phyloP scores from a whole-genome alignment of 768 basidiomycete genomes.

The Psilocybe sp. region DNA sequence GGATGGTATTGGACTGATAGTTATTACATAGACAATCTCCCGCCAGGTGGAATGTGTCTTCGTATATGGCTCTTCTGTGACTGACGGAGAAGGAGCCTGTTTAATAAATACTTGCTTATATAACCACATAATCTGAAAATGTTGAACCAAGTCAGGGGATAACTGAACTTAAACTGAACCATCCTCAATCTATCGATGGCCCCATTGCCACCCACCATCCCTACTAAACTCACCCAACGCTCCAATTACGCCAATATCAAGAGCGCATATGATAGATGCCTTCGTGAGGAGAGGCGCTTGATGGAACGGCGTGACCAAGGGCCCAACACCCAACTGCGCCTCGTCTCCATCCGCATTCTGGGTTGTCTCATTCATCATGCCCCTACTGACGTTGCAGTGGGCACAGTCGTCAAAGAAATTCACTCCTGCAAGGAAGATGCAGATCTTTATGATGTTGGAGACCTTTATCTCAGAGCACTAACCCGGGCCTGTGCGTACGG shows the following conservation, averaged over 20 bases:
- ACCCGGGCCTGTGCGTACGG: slow-evolving; percentile 23
- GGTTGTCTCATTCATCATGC: slow-evolving; percentile 21
- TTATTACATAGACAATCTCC: no score
- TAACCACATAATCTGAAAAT: no score
- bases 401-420: slow-evolving; percentile 14
- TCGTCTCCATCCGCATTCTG: slow-evolving; percentile 22
- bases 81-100: no score
- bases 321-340: slow-evolving; percentile 10
- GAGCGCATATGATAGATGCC: slow-evolving; percentile 19
- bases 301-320: slow-evolving; percentile 7
- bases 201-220: not conserved
- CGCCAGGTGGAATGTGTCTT: no score
- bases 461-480: slow-evolving; percentile 25
- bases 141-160: no score
- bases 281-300: slow-evolving; percentile 15
- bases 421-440: slow-evolving; percentile 3
- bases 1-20: no score
- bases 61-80: no score
- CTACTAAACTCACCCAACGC: not conserved
- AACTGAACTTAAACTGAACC: no score
- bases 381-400: slow-evolving; percentile 12
- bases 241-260: slow-evolving; percentile 1
- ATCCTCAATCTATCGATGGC: no score
- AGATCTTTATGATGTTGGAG: slow-evolving; percentile 17
- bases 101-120: no score